A percentile compares a stretch with the other conserved stretches of the same genome.
Conservation (phyloP, 2,329 filamentous ascomycete genomes). For the Lachnellula hyalina region DNA sequence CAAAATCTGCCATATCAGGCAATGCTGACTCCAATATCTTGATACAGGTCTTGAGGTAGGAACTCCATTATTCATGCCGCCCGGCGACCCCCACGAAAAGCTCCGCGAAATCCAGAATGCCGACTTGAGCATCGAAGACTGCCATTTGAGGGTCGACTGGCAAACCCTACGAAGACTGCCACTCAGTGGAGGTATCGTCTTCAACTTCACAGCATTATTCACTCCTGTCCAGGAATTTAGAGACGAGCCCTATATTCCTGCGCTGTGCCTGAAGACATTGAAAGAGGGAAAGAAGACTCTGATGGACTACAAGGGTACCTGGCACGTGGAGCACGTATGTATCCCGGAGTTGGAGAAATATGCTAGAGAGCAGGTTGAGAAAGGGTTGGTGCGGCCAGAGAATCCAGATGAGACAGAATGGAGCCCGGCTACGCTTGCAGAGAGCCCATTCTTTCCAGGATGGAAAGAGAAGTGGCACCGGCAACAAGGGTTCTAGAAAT, state of each 20-base stretch:
- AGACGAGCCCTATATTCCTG: slow-evolving; percentile 68
- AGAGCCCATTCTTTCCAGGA: slow-evolving; percentile 69
- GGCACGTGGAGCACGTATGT: slow-evolving; percentile 70
- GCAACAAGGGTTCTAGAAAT: slow-evolving; percentile 50
- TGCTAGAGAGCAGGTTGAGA: slow-evolving; percentile 59
- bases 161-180: slow-evolving; percentile 78
- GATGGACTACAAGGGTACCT: slow-evolving; percentile 77
- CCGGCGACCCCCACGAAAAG: slow-evolving; percentile 58
- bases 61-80: slow-evolving; percentile 68
- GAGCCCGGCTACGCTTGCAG: slow-evolving; percentile 64
- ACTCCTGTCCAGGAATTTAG: slow-evolving; percentile 66
- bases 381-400: slow-evolving; percentile 47
- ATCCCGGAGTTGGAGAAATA: slow-evolving; percentile 60
- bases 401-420: slow-evolving; percentile 18
- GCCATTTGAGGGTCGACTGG: slow-evolving; percentile 77
- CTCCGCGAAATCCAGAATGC: slow-evolving; percentile 54
- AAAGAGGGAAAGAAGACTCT: slow-evolving; percentile 63
- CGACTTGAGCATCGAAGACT: slow-evolving; percentile 50
- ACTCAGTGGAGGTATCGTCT: slow-evolving; percentile 68
- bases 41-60: slow-evolving; percentile 56
- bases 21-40: no score
- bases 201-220: slow-evolving; percentile 87
- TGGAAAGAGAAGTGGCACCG: slow-evolving; percentile 72
- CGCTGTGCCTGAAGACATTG: slow-evolving; percentile 62
- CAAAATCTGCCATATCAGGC: no score